Base-by-base conservation (phyloP, 768 basidiomycete genomes). In the Lentinula detonsa region DNA sequence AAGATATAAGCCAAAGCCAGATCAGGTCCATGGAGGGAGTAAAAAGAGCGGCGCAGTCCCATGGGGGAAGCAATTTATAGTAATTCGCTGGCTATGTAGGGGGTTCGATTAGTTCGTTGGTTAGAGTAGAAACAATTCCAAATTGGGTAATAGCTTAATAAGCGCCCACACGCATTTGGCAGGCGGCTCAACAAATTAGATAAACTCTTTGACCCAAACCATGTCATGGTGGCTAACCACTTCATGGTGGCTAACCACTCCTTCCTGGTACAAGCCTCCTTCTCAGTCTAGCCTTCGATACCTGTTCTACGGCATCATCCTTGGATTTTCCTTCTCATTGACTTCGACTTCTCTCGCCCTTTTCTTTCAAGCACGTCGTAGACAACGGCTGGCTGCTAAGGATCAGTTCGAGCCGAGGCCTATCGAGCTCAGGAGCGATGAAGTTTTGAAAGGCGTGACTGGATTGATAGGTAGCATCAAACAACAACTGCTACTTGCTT, bases 241-340 rank as follows among this genome's bases (percentile, higher is more conserved):
- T 18, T 16, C 33, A 18, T 57, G 56, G 56, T 34, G 9, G 42
- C n/a, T 31, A 35, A 18, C 53, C 33, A 39, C 34, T 18, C 42
- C 58, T 62, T 61, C 67, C n/a, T 66, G 71, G 63, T 34, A 71
- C 1, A 64, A 65, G n/a, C 56, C 68, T 4, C 64, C 66, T 7
- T 57, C 69, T 10, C 69, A 62, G n/a, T 48, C 67, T 31, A 66
- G 70, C 8, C 61, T 72, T 9, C 72, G 71, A 5, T 75, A 77
- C 45, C 40, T 82, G 0, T 65, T 77, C 39, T 78, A 71, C 46
- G 88, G 88, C 59, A 69, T 94, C 34, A 57, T 93, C 39, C 68
- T 93, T 15, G 95, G 94, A 0, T 80, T 94, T 62, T 86, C 88
- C 0, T 74, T 95, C 45, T 91, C 92, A 0, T 61, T 90, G 4